phyloP scores from a whole-genome alignment of 2,329 filamentous ascomycete genomes.

The Diaporthe helianthi region DNA sequence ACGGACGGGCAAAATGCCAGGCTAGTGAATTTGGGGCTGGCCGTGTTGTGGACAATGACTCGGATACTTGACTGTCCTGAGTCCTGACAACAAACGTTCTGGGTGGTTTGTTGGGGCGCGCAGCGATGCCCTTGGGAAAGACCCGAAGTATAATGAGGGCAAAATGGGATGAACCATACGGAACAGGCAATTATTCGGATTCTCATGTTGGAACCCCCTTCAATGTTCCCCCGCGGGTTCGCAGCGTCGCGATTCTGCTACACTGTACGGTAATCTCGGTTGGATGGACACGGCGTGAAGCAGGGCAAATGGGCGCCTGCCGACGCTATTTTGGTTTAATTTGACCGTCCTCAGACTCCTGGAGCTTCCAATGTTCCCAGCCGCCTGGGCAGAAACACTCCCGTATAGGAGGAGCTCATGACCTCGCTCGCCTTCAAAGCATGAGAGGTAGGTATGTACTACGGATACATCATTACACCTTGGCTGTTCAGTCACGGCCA shows the following conservation, averaged over 20 bases:
- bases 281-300: conserved; percentile 30
- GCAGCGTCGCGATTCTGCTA: background rate
- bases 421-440: background rate
- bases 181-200: too few species aligned
- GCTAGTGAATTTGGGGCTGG: background rate
- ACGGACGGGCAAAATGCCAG: conserved; percentile 11
- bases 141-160: background rate
- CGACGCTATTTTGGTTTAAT: conserved; percentile 25
- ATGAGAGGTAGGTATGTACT: too few species aligned
- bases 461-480: background rate
- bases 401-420: background rate
- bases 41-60: conserved; percentile 2
- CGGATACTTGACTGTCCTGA: too few species aligned
- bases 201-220: too few species aligned
- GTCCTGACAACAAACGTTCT: too few species aligned
- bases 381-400: too few species aligned
- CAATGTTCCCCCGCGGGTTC: too few species aligned
- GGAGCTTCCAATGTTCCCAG: too few species aligned
- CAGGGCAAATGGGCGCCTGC: conserved; percentile 19
- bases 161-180: background rate
- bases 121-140: background rate
- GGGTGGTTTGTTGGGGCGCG: background rate
- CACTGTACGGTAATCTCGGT: background rate
- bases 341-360: conserved; percentile 11
- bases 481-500: background rate